Percentiles rank a stretch among this genome's conserved stretches.
Conservation (phyloP, 2,329 filamentous ascomycete species). For the Trichoderma citrinoviride region DNA sequence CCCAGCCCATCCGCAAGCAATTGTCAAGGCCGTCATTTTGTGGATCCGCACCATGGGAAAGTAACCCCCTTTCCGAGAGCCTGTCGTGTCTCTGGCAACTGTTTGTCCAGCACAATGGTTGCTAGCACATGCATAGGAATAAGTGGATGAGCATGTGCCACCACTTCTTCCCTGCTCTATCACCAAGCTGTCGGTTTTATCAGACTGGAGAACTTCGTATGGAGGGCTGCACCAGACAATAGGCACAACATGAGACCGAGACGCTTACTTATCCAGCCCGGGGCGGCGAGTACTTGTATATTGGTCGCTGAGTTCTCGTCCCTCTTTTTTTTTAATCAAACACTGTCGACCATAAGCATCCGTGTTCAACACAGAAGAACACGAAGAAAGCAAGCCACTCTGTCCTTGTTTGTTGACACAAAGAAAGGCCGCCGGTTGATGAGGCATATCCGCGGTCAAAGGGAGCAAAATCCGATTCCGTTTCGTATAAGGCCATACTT, state of each 20-base stretch:
- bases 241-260: not conserved
- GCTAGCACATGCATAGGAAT: conserved; percentile 17
- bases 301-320: not conserved
- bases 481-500: not conserved
- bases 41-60: conserved; percentile 10
- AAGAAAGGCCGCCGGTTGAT: too few species aligned
- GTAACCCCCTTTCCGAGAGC: conserved; percentile 7
- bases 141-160: conserved; percentile 11
- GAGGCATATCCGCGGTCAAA: not conserved
- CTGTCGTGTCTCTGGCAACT: conserved; percentile 1
- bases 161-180: conserved; percentile 2
- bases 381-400: not conserved
- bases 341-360: not conserved
- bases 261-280: not conserved
- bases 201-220: conserved; percentile 4
- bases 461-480: not conserved
- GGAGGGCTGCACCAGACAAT: not conserved
- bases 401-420: not conserved
- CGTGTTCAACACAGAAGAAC: not conserved
- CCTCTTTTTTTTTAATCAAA: not conserved
- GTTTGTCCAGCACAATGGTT: not conserved
- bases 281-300: not conserved
- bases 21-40: conserved; percentile 13
- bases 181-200: conserved; percentile 18
- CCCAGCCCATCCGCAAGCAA: conserved; percentile 18